Percentiles rank a stretch among this genome's conserved stretches.
Evolutionary conservation across 78 protist genomes (phyloP).

Genomic region (Creolimax fragrantissima): DNA sequence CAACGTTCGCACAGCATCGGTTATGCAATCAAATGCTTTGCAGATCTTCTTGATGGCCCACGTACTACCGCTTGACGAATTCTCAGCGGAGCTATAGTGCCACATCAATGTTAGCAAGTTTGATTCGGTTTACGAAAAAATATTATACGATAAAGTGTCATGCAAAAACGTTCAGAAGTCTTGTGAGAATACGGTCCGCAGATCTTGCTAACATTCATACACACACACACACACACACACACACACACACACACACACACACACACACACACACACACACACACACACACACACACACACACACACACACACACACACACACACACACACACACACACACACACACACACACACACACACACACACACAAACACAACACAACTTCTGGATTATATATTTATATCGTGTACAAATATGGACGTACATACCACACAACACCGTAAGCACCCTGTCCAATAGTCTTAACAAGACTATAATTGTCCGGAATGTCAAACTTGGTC

Average conservation of each 20-base stretch:
- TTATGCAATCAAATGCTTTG: slow-evolving; percentile 74
- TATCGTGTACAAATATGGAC: background rate
- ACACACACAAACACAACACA: background rate
- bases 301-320: background rate
- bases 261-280: background rate
- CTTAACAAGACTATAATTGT: slow-evolving; percentile 41
- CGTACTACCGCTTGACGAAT: background rate
- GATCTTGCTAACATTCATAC: too few relatives aligned
- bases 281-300: background rate
- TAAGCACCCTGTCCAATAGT: slow-evolving; percentile 76
- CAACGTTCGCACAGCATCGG: slow-evolving; percentile 83
- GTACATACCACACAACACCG: slow-evolving; percentile 54
- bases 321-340: background rate
- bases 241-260: background rate
- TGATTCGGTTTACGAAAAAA: background rate
- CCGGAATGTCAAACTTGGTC: slow-evolving; percentile 40
- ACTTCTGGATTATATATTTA: background rate
- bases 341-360: background rate
- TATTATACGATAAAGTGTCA: background rate
- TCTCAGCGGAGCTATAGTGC: background rate
- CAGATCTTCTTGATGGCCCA: slow-evolving; percentile 91
- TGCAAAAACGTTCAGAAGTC: background rate
- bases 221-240: background rate
- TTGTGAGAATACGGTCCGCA: background rate
- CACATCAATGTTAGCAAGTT: background rate